Percentiles rank a stretch among this genome's conserved stretches.
Conservation (phyloP, 1,139 yeast genomes). For the Zygosaccharomyces pseudobailii region DNA sequence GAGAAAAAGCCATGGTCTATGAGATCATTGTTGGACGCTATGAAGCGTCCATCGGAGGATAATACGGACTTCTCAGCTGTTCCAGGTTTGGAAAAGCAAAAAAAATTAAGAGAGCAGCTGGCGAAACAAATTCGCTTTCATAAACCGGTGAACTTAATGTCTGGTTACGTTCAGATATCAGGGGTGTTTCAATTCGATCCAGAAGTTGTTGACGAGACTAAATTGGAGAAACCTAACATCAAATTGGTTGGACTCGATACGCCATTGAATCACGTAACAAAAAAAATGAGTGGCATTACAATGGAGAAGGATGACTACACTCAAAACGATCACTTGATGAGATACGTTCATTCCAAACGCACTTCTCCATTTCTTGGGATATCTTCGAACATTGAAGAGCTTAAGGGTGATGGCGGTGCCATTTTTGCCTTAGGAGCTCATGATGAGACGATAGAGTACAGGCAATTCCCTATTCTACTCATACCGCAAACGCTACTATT, state of each 20-base stretch:
- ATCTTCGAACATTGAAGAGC: slow-evolving; percentile 1
- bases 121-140: slow-evolving; percentile 23
- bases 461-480: slow-evolving; percentile 63
- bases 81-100: slow-evolving; percentile 6
- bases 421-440: slow-evolving; percentile 7
- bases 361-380: slow-evolving; percentile 3
- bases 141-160: slow-evolving; percentile 40
- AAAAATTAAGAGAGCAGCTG: slow-evolving; percentile 5
- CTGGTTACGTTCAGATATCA: slow-evolving; percentile 72
- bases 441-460: slow-evolving; percentile 29
- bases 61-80: not conserved
- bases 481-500: slow-evolving; percentile 75
- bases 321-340: slow-evolving; percentile 3
- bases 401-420: slow-evolving; percentile 8
- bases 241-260: slow-evolving; percentile 16
- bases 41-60: slow-evolving; percentile 29
- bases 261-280: slow-evolving; percentile 4
- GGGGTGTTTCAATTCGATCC: slow-evolving; percentile 69
- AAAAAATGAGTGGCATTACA: not conserved
- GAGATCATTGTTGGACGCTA: slow-evolving; percentile 27
- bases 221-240: slow-evolving; percentile 34
- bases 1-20: slow-evolving; percentile 14
- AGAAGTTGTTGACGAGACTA: slow-evolving; percentile 40
- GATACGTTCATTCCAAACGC: slow-evolving; percentile 8
- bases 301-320: slow-evolving; percentile 1